phyloP scores from a whole-genome alignment of 2,329 filamentous ascomycete genomes.

The Aspergillus terreus region DNA sequence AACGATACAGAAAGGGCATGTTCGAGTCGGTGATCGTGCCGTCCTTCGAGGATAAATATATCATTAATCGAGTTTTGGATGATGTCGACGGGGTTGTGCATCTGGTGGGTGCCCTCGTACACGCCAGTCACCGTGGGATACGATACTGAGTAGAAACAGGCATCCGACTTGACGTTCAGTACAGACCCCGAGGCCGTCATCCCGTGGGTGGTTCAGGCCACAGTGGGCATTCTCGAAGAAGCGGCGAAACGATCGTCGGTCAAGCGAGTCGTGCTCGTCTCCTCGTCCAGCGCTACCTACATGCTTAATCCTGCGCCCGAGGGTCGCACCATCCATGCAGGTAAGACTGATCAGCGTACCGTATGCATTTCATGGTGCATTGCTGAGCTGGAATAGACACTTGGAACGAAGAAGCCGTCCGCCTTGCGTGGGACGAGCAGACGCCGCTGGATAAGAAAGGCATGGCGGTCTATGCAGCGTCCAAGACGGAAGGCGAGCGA shows the following conservation, averaged over 20 bases:
- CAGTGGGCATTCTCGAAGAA: background rate
- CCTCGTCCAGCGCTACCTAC: background rate
- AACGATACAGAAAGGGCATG: slow-evolving; percentile 21
- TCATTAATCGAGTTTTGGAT: slow-evolving; percentile 40
- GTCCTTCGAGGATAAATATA: slow-evolving; percentile 34
- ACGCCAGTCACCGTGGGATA: background rate
- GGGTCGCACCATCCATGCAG: background rate
- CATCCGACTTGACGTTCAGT: slow-evolving; percentile 25
- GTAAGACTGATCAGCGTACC: background rate
- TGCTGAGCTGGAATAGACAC: slow-evolving; percentile 6
- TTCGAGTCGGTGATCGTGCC: slow-evolving; percentile 41
- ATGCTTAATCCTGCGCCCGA: background rate
- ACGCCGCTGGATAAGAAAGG: background rate
- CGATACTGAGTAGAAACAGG: slow-evolving; percentile 1
- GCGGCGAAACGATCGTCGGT: background rate
- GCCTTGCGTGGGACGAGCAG: slow-evolving; percentile 4
- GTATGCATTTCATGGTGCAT: background rate
- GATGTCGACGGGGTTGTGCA: slow-evolving; percentile 29
- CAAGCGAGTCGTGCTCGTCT: background rate
- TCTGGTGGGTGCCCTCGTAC: slow-evolving; percentile 7
- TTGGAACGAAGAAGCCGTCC: slow-evolving; percentile 5
- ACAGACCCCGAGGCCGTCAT: slow-evolving; percentile 44
- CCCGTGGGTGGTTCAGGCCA: slow-evolving; percentile 16
- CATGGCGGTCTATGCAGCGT: slow-evolving; percentile 29
- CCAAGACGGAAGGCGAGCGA: slow-evolving; percentile 47